Base-by-base conservation (phyloP, 2,329 filamentous ascomycete genomes). In the Ophiostoma pallidulum region DNA sequence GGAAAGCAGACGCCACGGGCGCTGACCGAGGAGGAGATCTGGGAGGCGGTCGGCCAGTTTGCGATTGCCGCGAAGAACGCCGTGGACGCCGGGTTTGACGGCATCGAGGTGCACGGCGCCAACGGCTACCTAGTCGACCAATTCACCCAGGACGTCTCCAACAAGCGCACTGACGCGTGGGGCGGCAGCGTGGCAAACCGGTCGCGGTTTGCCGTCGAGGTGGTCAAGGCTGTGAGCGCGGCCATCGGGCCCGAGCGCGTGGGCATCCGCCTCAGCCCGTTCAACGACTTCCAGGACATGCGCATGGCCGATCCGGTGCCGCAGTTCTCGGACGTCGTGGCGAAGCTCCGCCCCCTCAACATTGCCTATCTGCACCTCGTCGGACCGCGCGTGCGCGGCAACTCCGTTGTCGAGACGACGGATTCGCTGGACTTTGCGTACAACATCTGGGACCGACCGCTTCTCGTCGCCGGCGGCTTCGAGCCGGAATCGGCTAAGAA, bases 121-220 rank as follows among this genome's bases (percentile, higher is more conserved):
- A 86, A 92, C 58, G 86, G 86, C 0, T 92, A 90, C 60, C 72
- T 92, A 0, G 66, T 91, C 0, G 78, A 81, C 56, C 66, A 70
- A 3, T 92, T 91, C 68, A 41, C 24, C 8, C 73, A 77, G 51
- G 69, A 72, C 50, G 69, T 64, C 13, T 62, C 65, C 55, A 82
- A 82, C 63, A 65, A 66, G 38, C 69, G 77, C 3, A 75, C 69
- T 0, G 75, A 78, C 53, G 54, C 66, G 29, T 78, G 74, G 55
- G 75, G 75, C 12, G 75, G 74, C 33, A 71, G 65, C 50, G 66
- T 75, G 39, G 73, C 77, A 56, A 78, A 78, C 43, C 68, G 76
- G 26, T 62, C 69, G 3, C 66, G 73, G 0, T 70, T 80, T 50
- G 66, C 63, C 1, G 51, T 78, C 10, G 74, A 78, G 51, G 68